Percentiles rank a stretch among this genome's conserved stretches.
phyloP scores from a whole-genome alignment of 1,139 yeast species.

The Yamadazyma taylorii region DNA sequence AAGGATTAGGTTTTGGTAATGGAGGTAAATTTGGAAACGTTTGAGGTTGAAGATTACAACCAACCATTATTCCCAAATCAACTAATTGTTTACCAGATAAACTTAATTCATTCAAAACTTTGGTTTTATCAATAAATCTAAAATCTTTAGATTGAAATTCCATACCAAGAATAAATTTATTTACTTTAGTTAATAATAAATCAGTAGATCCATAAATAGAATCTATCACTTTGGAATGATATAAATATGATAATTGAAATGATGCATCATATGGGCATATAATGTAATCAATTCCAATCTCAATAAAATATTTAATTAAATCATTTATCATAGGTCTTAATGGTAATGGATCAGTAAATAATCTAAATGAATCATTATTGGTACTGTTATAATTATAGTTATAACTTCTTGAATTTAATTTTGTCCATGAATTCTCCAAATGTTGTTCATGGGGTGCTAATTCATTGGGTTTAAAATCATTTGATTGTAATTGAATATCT shows the following conservation, averaged over 20 bases:
- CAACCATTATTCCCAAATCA: slow-evolving; percentile 75
- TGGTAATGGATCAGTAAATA: slow-evolving; percentile 46
- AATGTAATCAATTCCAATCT: slow-evolving; percentile 60
- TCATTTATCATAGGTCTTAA: slow-evolving; percentile 54
- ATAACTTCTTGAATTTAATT: slow-evolving; percentile 26
- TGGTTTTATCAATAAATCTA: slow-evolving; percentile 60
- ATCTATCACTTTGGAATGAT: slow-evolving; percentile 58
- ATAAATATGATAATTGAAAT: slow-evolving; percentile 75
- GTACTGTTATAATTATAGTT: slow-evolving; percentile 26
- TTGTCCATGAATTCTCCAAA: slow-evolving; percentile 48
- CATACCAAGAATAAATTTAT: slow-evolving; percentile 70
- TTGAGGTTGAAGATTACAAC: slow-evolving; percentile 72
- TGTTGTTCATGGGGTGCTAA: slow-evolving; percentile 48
- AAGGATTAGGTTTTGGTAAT: slow-evolving; percentile 44
- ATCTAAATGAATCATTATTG: slow-evolving; percentile 44
- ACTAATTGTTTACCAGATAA: slow-evolving; percentile 65
- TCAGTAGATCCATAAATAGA: slow-evolving; percentile 87
- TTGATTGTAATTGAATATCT: slow-evolving; percentile 35
- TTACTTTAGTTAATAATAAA: slow-evolving; percentile 61
- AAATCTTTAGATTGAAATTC: slow-evolving; percentile 67
- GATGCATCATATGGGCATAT: slow-evolving; percentile 85
- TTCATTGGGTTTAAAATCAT: slow-evolving; percentile 35
- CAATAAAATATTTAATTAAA: slow-evolving; percentile 57
- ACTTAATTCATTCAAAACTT: slow-evolving; percentile 60
- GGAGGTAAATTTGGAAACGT: slow-evolving; percentile 61